Conservation (phyloP, 352 stramenopile genomes). For the Phytophthora cactorum region DNA sequence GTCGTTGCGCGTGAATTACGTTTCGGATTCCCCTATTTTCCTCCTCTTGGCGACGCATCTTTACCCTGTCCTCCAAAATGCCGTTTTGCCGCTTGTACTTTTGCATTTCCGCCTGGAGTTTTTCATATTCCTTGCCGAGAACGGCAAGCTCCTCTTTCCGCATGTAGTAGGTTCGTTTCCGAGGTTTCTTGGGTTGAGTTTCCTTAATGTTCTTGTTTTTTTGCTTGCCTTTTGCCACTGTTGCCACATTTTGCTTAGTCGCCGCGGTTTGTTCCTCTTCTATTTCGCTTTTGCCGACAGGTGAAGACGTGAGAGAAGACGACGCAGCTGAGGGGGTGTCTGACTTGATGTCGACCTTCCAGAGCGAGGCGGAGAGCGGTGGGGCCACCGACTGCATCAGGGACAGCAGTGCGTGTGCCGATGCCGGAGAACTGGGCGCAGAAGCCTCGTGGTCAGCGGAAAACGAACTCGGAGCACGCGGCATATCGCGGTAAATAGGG, state of each 20-base stretch:
- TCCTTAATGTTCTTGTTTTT: slow-evolving; percentile 5
- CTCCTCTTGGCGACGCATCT: slow-evolving; percentile 21
- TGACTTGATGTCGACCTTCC: slow-evolving; percentile 6
- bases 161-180: slow-evolving; percentile 59
- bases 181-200: slow-evolving; percentile 31
- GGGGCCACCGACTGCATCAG: slow-evolving; percentile 38
- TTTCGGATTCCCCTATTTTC: slow-evolving; percentile 39
- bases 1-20: slow-evolving; percentile 41
- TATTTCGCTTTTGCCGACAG: slow-evolving; percentile 6
- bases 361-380: slow-evolving; percentile 6
- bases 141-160: slow-evolving; percentile 49
- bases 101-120: slow-evolving; percentile 29
- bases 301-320: slow-evolving; percentile 19
- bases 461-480: slow-evolving; percentile 2
- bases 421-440: slow-evolving; percentile 26
- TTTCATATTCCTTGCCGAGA: slow-evolving; percentile 28
- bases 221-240: slow-evolving; percentile 1
- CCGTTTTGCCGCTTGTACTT: slow-evolving; percentile 32
- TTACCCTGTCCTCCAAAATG: slow-evolving; percentile 30
- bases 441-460: slow-evolving; percentile 20
- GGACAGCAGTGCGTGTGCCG: slow-evolving; percentile 32
- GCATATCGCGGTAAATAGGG: slow-evolving; percentile 13
- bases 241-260: neutral
- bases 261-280: slow-evolving; percentile 7
- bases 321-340: slow-evolving; percentile 4